These are phyloP conservation scores for Rhizopus sp. DNA, from an alignment of 371 early-diverging fungal species.

Conservation along the genomic window DNA sequence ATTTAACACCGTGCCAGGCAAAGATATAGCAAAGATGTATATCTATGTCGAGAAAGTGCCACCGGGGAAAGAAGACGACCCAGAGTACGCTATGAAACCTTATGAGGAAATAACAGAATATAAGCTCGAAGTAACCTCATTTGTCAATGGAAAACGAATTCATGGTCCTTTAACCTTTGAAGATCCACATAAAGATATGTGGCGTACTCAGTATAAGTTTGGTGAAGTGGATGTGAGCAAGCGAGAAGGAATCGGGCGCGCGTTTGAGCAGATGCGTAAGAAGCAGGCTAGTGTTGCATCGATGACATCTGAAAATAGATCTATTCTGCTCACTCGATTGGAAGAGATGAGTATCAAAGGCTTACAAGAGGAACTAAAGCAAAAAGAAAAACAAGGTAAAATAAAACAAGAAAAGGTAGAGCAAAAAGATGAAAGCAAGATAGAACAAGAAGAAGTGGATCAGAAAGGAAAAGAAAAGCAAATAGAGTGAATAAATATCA, in stretches of 20 bases:
- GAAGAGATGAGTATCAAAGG: too few species aligned
- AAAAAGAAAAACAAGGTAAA: too few species aligned
- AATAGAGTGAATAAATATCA: too few species aligned
- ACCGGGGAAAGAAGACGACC: neutral
- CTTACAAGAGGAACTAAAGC: too few species aligned
- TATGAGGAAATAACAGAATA: constrained; percentile 26
- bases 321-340: too few species aligned
- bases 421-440: too few species aligned
- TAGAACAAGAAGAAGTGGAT: too few species aligned
- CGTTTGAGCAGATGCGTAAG: constrained; percentile 22
- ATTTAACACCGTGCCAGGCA: constrained; percentile 32
- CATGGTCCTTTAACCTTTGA: constrained; percentile 19
- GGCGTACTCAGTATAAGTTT: constrained; percentile 26
- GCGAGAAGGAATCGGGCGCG: neutral
- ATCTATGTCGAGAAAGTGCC: constrained; percentile 47
- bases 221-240: neutral
- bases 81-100: constrained; percentile 14
- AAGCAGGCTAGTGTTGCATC: too few species aligned
- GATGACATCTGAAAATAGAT: too few species aligned
- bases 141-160: constrained; percentile 22
- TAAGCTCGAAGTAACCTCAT: constrained; percentile 21
- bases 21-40: constrained; percentile 30
- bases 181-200: constrained; percentile 14
- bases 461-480: too few species aligned
- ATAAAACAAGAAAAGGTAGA: too few species aligned